These are phyloP conservation scores for Aspergillus affinis DNA, from an alignment of 495 filamentous ascomycete genomes.

Conservation along the genomic window DNA sequence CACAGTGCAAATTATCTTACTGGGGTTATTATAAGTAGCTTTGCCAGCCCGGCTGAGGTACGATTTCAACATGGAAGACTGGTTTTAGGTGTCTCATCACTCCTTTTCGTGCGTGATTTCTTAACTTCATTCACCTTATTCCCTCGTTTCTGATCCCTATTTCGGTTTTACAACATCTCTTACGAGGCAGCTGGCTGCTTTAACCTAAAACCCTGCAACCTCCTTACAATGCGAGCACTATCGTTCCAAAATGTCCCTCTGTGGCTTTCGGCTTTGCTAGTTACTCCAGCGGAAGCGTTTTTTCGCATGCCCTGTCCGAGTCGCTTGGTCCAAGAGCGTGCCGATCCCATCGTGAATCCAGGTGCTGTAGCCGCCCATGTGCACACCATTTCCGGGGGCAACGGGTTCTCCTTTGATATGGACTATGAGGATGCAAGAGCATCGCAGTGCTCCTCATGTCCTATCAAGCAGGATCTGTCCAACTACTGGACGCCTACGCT, in stretches of 20 bases:
- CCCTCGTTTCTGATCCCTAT: no score
- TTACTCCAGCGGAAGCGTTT: neutral
- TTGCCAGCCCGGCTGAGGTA: no score
- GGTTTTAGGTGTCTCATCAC: no score
- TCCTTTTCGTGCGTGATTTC: no score
- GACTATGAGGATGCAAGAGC: conserved; percentile 54
- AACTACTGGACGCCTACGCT: conserved; percentile 77
- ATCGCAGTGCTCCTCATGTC: conserved; percentile 67
- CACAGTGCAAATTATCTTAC: no score
- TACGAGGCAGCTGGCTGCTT: no score
- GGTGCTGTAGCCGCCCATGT: conserved; percentile 60
- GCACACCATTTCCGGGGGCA: conserved; percentile 77
- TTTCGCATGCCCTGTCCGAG: conserved; percentile 1
- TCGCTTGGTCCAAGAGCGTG: conserved; percentile 5
- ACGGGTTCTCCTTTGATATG: conserved; percentile 65
- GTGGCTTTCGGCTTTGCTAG: neutral
- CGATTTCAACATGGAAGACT: no score
- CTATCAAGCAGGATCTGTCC: conserved; percentile 63
- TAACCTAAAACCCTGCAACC: no score
- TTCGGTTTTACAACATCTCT: no score
- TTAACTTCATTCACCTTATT: no score
- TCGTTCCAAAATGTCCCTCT: neutral
- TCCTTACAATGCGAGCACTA: no score
- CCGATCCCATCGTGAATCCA: conserved; percentile 67
- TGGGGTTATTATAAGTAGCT: no score